Evolutionary conservation across 2,329 filamentous ascomycete species (phyloP), one percentile per base, ranked within the genome.

Genomic region (Mycosphaerella arachidis): DNA sequence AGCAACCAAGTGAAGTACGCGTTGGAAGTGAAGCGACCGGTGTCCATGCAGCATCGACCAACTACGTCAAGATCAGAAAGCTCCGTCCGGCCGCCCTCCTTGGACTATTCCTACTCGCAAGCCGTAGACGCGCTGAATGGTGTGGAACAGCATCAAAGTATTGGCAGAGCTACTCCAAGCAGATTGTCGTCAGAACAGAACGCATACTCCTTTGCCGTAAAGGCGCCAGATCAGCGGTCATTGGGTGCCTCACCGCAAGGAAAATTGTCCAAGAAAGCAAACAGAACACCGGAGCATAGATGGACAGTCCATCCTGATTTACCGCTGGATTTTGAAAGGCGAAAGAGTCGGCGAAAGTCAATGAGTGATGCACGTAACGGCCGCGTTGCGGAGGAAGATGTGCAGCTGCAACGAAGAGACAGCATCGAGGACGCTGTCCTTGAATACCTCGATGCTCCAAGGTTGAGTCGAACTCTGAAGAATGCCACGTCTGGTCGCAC

Each of bases 341-440:
- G 62, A 46, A 70, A 68, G 35, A 67, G 60, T 53, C 67, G 70
- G 27, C 66, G 70, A 24, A 72, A 70, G 54, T 72, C 70, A 16
- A 71, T 72, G 64, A 74, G 67, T 56, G 70, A 73, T 65, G 69
- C 69, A 51, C 68, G 68, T 46, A 65, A 76, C 72, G 64, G 72
- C 69, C 65, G 58, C 72, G 73, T 74, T 71, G 72, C 48, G 67
- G 78, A 74, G 67, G 62, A 74, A 67, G 65, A 72, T 56, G 48
- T 68, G 9, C 59, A 65, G 37, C 37, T 59, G 6, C 55, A 60
- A 13, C 96, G 91, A 59, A 83, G 88, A 7, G 92, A 97, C 74
- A 95, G 92, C 0, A 85, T 97, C 46, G 92, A 97, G 66, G 84
- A 92, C 69, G 91, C 91, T 0, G 92, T 99, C 0, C 86, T 92